Percentiles rank a stretch among this genome's conserved stretches.
phyloP scores from a whole-genome alignment of 352 stramenopile species.

The Pythium utonaiense region DNA sequence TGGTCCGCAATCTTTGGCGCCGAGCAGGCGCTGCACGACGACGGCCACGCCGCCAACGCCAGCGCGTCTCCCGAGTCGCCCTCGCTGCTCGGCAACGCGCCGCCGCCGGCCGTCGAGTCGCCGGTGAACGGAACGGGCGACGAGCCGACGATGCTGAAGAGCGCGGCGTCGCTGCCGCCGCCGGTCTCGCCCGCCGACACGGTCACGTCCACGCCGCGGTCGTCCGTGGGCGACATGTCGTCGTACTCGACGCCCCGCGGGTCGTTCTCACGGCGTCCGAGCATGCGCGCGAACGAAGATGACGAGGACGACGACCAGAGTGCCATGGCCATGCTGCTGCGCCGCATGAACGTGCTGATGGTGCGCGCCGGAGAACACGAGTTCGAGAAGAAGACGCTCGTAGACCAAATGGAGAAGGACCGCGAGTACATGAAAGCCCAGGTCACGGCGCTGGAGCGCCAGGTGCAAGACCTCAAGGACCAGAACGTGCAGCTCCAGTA shows the following conservation, averaged over 20 bases:
- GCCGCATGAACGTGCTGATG: conserved; percentile 80
- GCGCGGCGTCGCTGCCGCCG: too few relatives aligned
- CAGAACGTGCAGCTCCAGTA: conserved; percentile 84
- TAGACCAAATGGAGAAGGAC: conserved; percentile 83
- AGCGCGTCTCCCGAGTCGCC: not conserved
- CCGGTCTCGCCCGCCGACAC: conserved; percentile 28
- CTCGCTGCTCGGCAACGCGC: not conserved
- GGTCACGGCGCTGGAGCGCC: conserved; percentile 42
- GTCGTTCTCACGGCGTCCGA: conserved; percentile 19
- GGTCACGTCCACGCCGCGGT: conserved; percentile 14
- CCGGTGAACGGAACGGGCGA: not conserved
- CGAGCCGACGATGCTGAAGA: too few relatives aligned
- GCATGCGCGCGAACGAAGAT: conserved; percentile 7
- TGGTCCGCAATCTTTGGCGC: conserved; percentile 34
- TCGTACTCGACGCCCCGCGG: conserved; percentile 4
- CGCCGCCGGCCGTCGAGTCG: not conserved
- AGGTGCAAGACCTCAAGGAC: conserved; percentile 71
- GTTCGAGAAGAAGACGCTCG: conserved; percentile 85
- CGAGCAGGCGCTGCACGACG: conserved; percentile 20
- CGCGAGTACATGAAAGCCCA: conserved; percentile 40
- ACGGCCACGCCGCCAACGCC: conserved; percentile 5
- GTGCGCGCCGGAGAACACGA: conserved; percentile 82
- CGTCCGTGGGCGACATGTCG: conserved; percentile 16
- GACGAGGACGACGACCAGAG: conserved; percentile 32
- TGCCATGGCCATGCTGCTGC: conserved; percentile 73